Evolutionary conservation across 805 yeast genomes (phyloP).

Genomic region (Candida maris): DNA sequence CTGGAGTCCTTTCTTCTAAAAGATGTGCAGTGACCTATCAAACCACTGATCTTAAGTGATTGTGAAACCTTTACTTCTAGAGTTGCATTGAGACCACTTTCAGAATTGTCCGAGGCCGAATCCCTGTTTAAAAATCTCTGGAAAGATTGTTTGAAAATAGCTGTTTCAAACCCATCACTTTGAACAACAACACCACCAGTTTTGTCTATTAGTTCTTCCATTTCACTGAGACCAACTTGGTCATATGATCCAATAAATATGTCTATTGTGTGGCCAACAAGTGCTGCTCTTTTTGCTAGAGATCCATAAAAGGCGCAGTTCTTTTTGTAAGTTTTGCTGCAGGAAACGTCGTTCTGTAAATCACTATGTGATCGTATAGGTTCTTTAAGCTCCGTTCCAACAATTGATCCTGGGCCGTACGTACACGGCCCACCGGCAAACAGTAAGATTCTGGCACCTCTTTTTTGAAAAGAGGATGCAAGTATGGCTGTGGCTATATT

Average conservation of each 20-base stretch:
- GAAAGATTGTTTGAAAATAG: constrained; percentile 65
- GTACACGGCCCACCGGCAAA: constrained; percentile 67
- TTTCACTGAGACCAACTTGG: constrained; percentile 64
- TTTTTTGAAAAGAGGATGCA: constrained; percentile 37
- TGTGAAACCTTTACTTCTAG: constrained; percentile 51
- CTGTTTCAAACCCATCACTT: constrained; percentile 62
- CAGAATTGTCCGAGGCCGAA: constrained; percentile 33
- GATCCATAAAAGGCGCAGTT: constrained; percentile 47
- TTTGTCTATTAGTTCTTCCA: constrained; percentile 52
- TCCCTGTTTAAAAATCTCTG: constrained; percentile 45
- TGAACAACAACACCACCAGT: constrained; percentile 64
- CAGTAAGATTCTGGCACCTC: constrained; percentile 52
- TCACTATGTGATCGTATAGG: constrained; percentile 68
- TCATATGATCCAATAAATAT: constrained; percentile 65
- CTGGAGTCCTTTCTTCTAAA: constrained; percentile 32
- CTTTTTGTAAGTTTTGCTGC: constrained; percentile 37
- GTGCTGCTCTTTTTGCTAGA: constrained; percentile 45
- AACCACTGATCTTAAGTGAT: constrained; percentile 53
- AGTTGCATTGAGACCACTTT: constrained; percentile 57
- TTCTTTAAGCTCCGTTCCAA: constrained; percentile 51
- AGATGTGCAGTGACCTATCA: constrained; percentile 61
- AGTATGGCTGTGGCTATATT: constrained; percentile 42
- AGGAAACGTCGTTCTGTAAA: constrained; percentile 41
- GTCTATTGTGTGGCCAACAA: constrained; percentile 52
- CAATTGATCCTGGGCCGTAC: constrained; percentile 60